Evolutionary conservation across 140 eudicot species (phyloP).

Genomic region (Oenanthe javanica): DNA sequence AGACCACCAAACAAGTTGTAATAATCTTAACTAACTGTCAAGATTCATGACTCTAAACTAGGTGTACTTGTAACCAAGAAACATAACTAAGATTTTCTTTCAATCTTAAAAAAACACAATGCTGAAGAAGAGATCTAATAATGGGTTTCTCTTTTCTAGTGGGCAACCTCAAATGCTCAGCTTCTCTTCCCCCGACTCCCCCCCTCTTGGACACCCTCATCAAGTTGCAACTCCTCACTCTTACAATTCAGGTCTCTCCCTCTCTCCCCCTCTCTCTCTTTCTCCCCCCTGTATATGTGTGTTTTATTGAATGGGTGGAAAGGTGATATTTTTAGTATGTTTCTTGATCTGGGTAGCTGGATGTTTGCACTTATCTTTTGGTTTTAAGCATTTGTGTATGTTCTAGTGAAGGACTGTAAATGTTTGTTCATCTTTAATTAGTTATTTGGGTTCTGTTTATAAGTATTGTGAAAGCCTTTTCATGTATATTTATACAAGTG

Average conservation of each 20-base stretch:
- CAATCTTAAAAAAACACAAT: background rate
- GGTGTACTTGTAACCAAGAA: too few relatives aligned
- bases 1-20: background rate
- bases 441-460: background rate
- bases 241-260: background rate
- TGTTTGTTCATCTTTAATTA: background rate
- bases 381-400: background rate
- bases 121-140: background rate
- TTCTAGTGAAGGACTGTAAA: background rate
- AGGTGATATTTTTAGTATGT: background rate
- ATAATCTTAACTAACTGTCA: background rate
- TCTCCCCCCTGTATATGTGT: background rate
- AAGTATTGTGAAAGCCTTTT: background rate
- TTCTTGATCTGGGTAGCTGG: background rate
- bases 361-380: background rate
- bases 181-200: constrained; percentile 60
- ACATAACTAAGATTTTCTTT: background rate
- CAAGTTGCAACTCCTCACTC: constrained; percentile 17
- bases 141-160: constrained; percentile 25
- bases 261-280: background rate
- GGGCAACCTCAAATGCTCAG: constrained; percentile 48
- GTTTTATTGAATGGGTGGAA: background rate
- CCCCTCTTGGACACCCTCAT: constrained; percentile 11
- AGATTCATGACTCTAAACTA: background rate
- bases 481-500: background rate